These are phyloP conservation scores for Nasturtium officinale DNA, from an alignment of 345 rosid genomes.

Conservation along the genomic window DNA sequence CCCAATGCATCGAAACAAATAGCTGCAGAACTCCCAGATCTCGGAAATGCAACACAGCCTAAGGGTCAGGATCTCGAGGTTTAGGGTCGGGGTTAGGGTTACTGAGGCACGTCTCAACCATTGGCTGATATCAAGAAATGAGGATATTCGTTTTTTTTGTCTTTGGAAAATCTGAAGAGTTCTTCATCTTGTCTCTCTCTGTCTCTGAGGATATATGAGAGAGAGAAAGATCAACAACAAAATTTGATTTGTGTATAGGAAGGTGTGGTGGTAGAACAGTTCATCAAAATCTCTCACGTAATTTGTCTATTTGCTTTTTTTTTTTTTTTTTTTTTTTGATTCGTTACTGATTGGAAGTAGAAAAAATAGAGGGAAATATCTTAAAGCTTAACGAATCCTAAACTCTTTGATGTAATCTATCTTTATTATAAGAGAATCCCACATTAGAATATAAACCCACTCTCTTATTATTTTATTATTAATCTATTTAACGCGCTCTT, in stretches of 20 bases:
- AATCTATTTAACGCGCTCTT: neutral
- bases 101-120: conserved; percentile 18
- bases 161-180: conserved; percentile 33
- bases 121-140: conserved; percentile 33
- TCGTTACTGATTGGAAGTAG: neutral
- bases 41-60: conserved; percentile 21
- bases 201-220: conserved; percentile 18
- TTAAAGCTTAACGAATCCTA: conserved; percentile 3
- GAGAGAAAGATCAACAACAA: conserved; percentile 30
- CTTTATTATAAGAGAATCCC: conserved; percentile 13
- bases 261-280: conserved; percentile 39
- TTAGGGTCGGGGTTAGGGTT: conserved; percentile 19
- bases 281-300: conserved; percentile 27
- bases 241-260: conserved; percentile 43
- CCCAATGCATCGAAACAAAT: conserved; percentile 31
- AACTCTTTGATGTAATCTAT: conserved; percentile 22
- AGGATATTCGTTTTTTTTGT: conserved; percentile 25
- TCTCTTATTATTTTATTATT: neutral
- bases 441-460: neutral
- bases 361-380: neutral
- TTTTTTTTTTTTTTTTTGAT: conserved; percentile 9
- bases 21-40: conserved; percentile 29
- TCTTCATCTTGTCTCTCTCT: conserved; percentile 25
- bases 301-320: conserved; percentile 26
- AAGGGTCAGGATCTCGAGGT: conserved; percentile 33